Evolutionary conservation across 1,284 basidiomycete species (phyloP).

Genomic region (Cryptococcus sp.): DNA sequence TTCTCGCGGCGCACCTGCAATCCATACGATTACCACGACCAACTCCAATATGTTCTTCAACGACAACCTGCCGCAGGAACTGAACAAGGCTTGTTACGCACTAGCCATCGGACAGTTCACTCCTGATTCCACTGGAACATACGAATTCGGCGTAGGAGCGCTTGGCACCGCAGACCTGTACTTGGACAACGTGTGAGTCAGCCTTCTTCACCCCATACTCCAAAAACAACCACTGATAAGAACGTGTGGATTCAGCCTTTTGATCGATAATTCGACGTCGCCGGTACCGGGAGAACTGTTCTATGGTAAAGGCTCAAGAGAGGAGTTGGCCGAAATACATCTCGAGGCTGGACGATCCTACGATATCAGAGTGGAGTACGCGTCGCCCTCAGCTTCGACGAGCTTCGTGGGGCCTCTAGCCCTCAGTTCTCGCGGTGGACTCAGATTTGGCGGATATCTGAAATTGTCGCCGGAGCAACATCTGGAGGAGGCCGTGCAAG

Average conservation of each 20-base stretch:
- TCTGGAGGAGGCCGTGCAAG: slow-evolving; percentile 29
- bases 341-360: slow-evolving; percentile 14
- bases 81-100: slow-evolving; percentile 11
- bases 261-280: slow-evolving; percentile 11
- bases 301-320: slow-evolving; percentile 9
- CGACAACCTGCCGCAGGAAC: slow-evolving; percentile 7
- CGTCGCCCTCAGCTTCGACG: slow-evolving; percentile 8
- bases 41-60: slow-evolving; percentile 15
- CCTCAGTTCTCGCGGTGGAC: slow-evolving; percentile 14
- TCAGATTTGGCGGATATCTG: slow-evolving; percentile 16
- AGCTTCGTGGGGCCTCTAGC: slow-evolving; percentile 5
- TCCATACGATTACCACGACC: slow-evolving; percentile 8
- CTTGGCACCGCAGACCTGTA: slow-evolving; percentile 8
- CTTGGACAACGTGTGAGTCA: slow-evolving; percentile 8
- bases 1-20: not conserved
- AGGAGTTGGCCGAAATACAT: slow-evolving; percentile 12
- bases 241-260: not conserved
- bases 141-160: slow-evolving; percentile 8
- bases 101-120: slow-evolving; percentile 4
- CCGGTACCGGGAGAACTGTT: slow-evolving; percentile 11
- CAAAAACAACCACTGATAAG: too few relatives aligned
- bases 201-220: not conserved
- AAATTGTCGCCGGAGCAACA: slow-evolving; percentile 14
- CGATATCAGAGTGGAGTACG: slow-evolving; percentile 7
- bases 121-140: slow-evolving; percentile 1